phyloP scores from a whole-genome alignment of 2,329 filamentous ascomycete genomes.

The Ophiostoma himal-ulmi region DNA sequence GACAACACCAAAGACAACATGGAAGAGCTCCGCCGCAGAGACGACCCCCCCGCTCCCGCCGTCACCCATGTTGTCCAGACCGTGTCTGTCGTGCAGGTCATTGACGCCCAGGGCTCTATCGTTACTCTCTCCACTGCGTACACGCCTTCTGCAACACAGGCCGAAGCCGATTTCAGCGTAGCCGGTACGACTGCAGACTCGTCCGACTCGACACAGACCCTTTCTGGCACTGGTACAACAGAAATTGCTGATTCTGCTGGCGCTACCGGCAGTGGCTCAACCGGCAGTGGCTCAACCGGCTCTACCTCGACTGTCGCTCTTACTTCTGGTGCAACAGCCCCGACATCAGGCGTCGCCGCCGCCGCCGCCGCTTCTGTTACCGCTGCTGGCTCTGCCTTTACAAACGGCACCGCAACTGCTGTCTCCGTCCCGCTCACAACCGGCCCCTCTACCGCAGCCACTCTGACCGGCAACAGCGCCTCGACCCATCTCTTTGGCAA shows the following conservation, averaged over 20 bases:
- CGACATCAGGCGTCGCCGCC: background rate
- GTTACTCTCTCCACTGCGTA: slow-evolving; percentile 41
- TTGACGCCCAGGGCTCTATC: slow-evolving; percentile 44
- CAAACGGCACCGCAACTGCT: slow-evolving; percentile 11
- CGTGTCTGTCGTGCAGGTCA: slow-evolving; percentile 49
- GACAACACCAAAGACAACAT: background rate
- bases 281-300: background rate
- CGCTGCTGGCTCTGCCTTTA: background rate
- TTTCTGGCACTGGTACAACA: slow-evolving; percentile 5
- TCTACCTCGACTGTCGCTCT: background rate
- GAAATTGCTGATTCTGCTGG: background rate
- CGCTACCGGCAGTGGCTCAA: background rate
- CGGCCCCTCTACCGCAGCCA: slow-evolving; percentile 8
- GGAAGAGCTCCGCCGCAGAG: slow-evolving; percentile 30
- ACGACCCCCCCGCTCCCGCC: slow-evolving; percentile 30
- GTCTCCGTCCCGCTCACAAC: slow-evolving; percentile 18
- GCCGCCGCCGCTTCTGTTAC: background rate
- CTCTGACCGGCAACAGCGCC: slow-evolving; percentile 8
- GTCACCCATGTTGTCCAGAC: slow-evolving; percentile 49
- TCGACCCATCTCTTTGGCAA: slow-evolving; percentile 16
- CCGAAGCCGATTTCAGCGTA: background rate
- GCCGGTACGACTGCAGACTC: slow-evolving; percentile 10
- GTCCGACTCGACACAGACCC: slow-evolving; percentile 13
- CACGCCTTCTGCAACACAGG: slow-evolving; percentile 35
- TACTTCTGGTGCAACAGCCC: background rate